Percentiles rank a stretch among this genome's conserved stretches.
Evolutionary conservation across 345 rosid species (phyloP).

Genomic region (Orychophragmus violaceus): DNA sequence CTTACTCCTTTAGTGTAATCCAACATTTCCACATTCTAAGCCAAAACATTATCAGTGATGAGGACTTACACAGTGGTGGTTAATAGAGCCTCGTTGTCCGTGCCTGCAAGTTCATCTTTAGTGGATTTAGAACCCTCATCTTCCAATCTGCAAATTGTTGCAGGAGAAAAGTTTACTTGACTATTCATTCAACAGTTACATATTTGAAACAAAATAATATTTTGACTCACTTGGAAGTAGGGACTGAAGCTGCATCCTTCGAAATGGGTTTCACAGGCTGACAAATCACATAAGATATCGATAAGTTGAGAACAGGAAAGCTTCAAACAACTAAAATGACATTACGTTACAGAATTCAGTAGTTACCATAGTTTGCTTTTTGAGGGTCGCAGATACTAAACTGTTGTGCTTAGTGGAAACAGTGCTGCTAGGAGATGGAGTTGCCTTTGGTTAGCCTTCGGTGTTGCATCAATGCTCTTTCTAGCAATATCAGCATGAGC

Average conservation of each 20-base stretch:
- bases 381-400: constrained; percentile 30
- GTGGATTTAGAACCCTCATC: constrained; percentile 21
- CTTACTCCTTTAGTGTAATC: background rate
- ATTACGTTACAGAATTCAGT: too few species aligned
- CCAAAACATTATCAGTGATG: background rate
- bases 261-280: constrained; percentile 45
- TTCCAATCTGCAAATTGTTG: constrained; percentile 14
- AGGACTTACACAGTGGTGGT: constrained; percentile 16
- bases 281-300: background rate
- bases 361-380: constrained; percentile 37
- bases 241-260: constrained; percentile 31
- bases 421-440: constrained; percentile 15
- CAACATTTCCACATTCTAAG: constrained; percentile 3
- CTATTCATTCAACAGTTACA: background rate
- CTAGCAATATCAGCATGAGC: too few species aligned
- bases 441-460: constrained; percentile 28
- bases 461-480: constrained; percentile 49
- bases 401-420: constrained; percentile 34
- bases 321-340: background rate
- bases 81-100: background rate
- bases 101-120: constrained; percentile 1
- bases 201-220: background rate
- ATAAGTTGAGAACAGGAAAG: constrained; percentile 7
- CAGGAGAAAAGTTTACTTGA: background rate
- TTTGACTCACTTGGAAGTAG: constrained; percentile 47